Evolutionary conservation across 2,329 filamentous ascomycete genomes (phyloP), one percentile per base, ranked within the genome.

Genomic region (Capronia coronata): DNA sequence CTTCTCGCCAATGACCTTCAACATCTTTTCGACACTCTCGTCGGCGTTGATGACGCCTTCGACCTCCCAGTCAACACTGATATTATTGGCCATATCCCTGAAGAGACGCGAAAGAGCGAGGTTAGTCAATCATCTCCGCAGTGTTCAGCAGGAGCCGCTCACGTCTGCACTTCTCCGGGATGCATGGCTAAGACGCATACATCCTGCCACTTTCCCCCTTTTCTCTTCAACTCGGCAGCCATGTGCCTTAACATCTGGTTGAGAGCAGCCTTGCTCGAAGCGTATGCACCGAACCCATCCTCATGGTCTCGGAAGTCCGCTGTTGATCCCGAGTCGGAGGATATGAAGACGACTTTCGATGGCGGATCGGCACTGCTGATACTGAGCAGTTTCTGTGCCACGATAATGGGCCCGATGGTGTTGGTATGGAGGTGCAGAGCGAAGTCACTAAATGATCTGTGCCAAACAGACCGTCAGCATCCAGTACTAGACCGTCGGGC

Each of bases 211-310:
- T 69, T 63, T 42, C 70, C 70, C 25, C 71, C 70, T 52, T 74
- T 73, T 32, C 76, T 64, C 59, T 74, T 71, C 43, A 79, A 57
- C 54, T 80, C 77, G 1, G 73, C 75, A 3, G 76, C 75, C 68
- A 80, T 73, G 57, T 80, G 77, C 48, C 75, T 60, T 2, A 79
- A 63, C 48, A 73, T 73, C 64, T 78, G 75, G 54, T 80, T 80
- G 46, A 81, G 58, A 0, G 77, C 77, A 1, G 75, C 72, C 61
- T 80, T 80, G 2, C 73, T 77, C 0, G 76, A 75, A 3, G 71
- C 71, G 59, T 80, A 80, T 9, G 76, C 77, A 1, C 74, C 77
- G 51, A 80, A 80, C 55, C 75, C 76, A 57, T 80, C 77, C 61
- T 80, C 76, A 59, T 73, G 71, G n/a, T 73, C 71, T 10, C 71